Conservation (phyloP, 768 basidiomycete species). For the Auricularia sp. region DNA sequence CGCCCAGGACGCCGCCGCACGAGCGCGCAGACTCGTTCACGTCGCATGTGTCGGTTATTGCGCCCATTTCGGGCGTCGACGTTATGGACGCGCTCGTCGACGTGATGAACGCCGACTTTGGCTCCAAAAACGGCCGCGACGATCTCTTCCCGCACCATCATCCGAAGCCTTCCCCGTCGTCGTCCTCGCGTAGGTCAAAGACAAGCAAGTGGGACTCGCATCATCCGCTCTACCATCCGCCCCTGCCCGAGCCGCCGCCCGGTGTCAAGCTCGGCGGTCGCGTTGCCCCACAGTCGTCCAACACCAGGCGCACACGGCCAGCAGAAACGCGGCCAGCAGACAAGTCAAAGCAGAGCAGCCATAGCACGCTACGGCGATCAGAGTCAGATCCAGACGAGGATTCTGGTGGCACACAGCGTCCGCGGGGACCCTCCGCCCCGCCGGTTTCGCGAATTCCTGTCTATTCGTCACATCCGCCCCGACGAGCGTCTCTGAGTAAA, state of each 20-base stretch:
- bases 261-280: constrained; percentile 56
- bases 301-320: constrained; percentile 5
- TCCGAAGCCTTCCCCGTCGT: neutral
- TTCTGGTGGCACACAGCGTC: constrained; percentile 11
- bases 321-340: neutral
- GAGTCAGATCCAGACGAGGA: constrained; percentile 51
- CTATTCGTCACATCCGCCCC: constrained; percentile 3
- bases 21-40: neutral
- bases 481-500: neutral
- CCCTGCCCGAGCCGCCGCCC: constrained; percentile 74
- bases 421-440: constrained; percentile 9
- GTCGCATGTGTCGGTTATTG: constrained; percentile 50
- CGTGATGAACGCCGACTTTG: constrained; percentile 61
- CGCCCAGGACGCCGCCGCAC: constrained; percentile 1
- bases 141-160: constrained; percentile 4
- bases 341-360: constrained; percentile 22
- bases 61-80: constrained; percentile 71
- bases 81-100: constrained; percentile 78
- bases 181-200: constrained; percentile 22
- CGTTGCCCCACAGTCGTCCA: constrained; percentile 9
- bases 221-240: constrained; percentile 74
- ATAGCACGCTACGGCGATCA: constrained; percentile 22
- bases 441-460: constrained; percentile 8
- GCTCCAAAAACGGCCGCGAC: constrained; percentile 5
- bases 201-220: constrained; percentile 45